Conservation (phyloP, 805 yeast genomes). For the Vanderwaltozyma tropicalis region DNA sequence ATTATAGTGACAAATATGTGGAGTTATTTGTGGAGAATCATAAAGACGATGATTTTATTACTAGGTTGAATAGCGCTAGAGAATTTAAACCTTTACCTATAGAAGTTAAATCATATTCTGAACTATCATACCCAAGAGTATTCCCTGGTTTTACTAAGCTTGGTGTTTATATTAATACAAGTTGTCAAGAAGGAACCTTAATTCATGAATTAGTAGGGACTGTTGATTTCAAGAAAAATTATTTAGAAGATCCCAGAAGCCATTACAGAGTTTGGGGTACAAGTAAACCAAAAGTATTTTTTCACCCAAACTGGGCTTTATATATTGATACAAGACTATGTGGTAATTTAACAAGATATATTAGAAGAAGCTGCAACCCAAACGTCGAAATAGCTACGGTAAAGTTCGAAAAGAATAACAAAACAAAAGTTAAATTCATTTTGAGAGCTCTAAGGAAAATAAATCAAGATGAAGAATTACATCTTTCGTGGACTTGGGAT, state of each 20-base stretch:
- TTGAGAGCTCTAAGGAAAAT: constrained; percentile 49
- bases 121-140: constrained; percentile 44
- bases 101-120: constrained; percentile 49
- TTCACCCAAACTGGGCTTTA: constrained; percentile 46
- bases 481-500: constrained; percentile 88
- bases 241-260: constrained; percentile 55
- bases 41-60: constrained; percentile 28
- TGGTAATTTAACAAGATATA: constrained; percentile 67
- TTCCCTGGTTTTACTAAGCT: constrained; percentile 64
- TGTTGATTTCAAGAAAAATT: constrained; percentile 50
- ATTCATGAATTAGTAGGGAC: constrained; percentile 66
- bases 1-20: constrained; percentile 33
- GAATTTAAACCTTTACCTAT: constrained; percentile 17
- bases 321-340: constrained; percentile 78
- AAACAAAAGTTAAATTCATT: constrained; percentile 38
- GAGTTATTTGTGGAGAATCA: constrained; percentile 40
- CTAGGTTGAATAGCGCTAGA: constrained; percentile 14
- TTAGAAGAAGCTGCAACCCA: constrained; percentile 67
- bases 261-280: constrained; percentile 72
- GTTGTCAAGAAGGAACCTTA: constrained; percentile 38
- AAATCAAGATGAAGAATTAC: constrained; percentile 55
- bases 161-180: constrained; percentile 43
- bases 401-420: constrained; percentile 21
- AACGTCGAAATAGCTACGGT: constrained; percentile 56
- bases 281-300: constrained; percentile 47